Percentiles rank a stretch among this genome's conserved stretches.
These are phyloP conservation scores for Bauhinia variegata DNA, from an alignment of 306 rosid genomes.

Conservation along the genomic window DNA sequence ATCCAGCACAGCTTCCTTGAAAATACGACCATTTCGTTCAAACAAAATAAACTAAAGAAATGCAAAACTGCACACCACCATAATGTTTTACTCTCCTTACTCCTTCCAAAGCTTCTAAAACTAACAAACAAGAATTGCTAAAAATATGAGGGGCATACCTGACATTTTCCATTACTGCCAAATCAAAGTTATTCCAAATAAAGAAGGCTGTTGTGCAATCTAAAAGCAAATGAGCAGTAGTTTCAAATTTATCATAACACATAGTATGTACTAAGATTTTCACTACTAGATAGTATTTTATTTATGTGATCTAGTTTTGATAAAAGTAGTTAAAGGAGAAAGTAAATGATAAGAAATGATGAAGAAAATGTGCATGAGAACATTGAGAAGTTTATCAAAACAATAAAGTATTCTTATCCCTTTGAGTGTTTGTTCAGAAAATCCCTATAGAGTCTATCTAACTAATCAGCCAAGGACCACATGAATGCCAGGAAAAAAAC, in stretches of 20 bases:
- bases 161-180: neutral
- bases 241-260: no score
- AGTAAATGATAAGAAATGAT: no score
- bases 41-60: no score
- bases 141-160: neutral
- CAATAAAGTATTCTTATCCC: no score
- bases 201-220: no score
- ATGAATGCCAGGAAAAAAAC: neutral
- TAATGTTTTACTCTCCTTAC: neutral
- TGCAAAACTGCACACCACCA: neutral
- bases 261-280: no score
- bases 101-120: neutral
- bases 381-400: no score
- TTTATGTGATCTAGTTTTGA: neutral
- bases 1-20: no score
- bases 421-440: neutral
- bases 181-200: no score
- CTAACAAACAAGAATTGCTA: neutral
- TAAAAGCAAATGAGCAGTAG: no score
- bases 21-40: no score
- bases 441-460: neutral
- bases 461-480: neutral
- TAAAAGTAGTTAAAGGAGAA: constrained; percentile 1
- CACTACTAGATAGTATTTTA: neutral
- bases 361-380: no score